These are phyloP conservation scores for Neurospora tetrasperma DNA, from an alignment of 495 filamentous ascomycete genomes.

Conservation along the genomic window DNA sequence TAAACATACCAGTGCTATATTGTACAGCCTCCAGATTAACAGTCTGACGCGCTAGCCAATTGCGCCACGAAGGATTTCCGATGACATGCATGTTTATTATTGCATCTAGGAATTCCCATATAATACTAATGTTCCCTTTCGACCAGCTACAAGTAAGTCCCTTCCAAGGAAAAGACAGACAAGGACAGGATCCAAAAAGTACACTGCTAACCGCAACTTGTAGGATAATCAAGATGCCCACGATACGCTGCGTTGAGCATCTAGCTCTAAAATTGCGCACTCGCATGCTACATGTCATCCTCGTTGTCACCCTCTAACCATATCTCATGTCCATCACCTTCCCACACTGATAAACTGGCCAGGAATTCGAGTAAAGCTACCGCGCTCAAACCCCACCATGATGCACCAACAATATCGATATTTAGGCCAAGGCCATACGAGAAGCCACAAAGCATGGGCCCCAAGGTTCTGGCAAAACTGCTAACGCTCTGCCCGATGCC, in stretches of 20 bases:
- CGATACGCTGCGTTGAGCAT: neutral
- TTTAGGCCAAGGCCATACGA: conserved; percentile 33
- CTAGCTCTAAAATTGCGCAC: neutral
- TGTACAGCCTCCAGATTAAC: no score
- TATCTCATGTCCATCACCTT: conserved; percentile 66
- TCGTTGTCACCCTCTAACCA: conserved; percentile 57
- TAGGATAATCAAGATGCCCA: neutral
- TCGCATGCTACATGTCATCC: conserved; percentile 14
- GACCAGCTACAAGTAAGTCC: neutral
- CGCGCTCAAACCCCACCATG: conserved; percentile 62
- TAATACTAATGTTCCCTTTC: neutral
- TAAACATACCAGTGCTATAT: no score
- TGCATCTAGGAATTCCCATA: neutral
- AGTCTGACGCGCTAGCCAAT: neutral
- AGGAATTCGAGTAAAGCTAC: conserved; percentile 52
- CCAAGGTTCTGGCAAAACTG: conserved; percentile 60
- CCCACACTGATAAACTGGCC: conserved; percentile 56
- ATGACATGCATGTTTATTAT: neutral
- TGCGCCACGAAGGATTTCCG: neutral
- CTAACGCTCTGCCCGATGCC: conserved; percentile 69
- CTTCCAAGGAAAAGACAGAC: neutral
- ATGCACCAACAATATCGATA: conserved; percentile 59
- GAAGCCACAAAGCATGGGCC: conserved; percentile 56
- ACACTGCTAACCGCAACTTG: neutral
- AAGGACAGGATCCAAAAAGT: neutral